These are phyloP conservation scores for Zopfochytrium polystomum DNA, from an alignment of 371 early-diverging fungal genomes.

Conservation along the genomic window DNA sequence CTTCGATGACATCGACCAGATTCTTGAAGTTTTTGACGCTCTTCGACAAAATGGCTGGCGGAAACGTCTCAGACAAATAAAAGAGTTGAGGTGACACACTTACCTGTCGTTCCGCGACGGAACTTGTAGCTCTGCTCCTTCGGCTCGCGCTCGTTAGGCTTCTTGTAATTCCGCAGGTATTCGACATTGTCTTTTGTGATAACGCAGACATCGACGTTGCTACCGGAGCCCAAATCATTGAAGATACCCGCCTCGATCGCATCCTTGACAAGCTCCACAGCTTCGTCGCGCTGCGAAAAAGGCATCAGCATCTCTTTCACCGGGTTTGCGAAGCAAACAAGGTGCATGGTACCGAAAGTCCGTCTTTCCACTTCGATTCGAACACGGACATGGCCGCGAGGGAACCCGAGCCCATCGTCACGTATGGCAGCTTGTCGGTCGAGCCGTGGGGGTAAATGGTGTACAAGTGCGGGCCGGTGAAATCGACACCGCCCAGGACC, in stretches of 20 bases:
- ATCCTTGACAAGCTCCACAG: slow-evolving; percentile 87
- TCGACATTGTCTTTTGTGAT: slow-evolving; percentile 82
- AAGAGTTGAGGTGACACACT: not conserved
- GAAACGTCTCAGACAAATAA: not conserved
- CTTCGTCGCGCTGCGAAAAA: slow-evolving; percentile 76
- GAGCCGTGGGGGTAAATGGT: slow-evolving; percentile 97
- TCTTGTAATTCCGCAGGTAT: slow-evolving; percentile 77
- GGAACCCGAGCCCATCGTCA: slow-evolving; percentile 95
- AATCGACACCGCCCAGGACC: slow-evolving; percentile 95
- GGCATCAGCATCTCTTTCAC: not conserved
- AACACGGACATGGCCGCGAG: slow-evolving; percentile 97
- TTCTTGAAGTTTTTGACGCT: slow-evolving; percentile 46
- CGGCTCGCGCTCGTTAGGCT: slow-evolving; percentile 83
- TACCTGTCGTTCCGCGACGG: slow-evolving; percentile 41
- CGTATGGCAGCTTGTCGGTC: slow-evolving; percentile 93
- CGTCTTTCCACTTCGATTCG: slow-evolving; percentile 82
- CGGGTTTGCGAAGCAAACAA: not conserved
- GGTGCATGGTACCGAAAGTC: slow-evolving; percentile 68
- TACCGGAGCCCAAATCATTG: slow-evolving; percentile 99
- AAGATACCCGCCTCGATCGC: slow-evolving; percentile 98
- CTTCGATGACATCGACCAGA: slow-evolving; percentile 57
- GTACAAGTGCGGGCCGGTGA: slow-evolving; percentile 88
- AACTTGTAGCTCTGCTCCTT: slow-evolving; percentile 80
- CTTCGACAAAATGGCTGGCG: no score
- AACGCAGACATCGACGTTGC: slow-evolving; percentile 95